Conservation (phyloP, 75 land plant genomes). For the Cupressus sempervirens region DNA sequence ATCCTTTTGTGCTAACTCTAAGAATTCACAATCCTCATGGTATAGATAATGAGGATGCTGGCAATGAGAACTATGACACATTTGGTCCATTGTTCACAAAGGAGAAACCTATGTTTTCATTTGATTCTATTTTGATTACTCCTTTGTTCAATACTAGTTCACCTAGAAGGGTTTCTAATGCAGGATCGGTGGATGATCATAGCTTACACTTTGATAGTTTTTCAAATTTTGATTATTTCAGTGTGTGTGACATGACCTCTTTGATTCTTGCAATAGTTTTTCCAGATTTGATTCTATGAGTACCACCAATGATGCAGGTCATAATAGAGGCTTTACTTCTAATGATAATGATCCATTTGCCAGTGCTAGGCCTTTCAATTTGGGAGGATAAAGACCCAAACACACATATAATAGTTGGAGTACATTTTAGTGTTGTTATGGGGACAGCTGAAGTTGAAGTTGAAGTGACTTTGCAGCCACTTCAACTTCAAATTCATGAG, state of each 20-base stretch:
- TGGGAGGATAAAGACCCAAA: constrained; percentile 45
- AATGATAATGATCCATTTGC: constrained; percentile 82
- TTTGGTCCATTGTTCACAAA: no score
- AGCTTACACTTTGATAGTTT: constrained; percentile 24
- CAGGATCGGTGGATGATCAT: constrained; percentile 26
- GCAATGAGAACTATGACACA: constrained; percentile 13
- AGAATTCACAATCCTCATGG: constrained; percentile 11
- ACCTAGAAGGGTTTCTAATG: constrained; percentile 19
- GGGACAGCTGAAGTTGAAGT: no score
- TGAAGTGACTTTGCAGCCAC: no score
- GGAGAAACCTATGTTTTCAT: constrained; percentile 15
- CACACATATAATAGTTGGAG: no score
- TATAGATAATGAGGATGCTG: constrained; percentile 1
- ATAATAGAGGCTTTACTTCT: constrained; percentile 47
- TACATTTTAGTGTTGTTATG: no score
- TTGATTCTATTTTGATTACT: constrained; percentile 38
- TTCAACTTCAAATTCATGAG: no score
- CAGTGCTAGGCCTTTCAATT: constrained; percentile 65
- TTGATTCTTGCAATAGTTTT: constrained; percentile 23
- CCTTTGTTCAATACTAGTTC: constrained; percentile 24
- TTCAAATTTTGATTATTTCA: constrained; percentile 78
- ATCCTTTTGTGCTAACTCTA: constrained; percentile 20
- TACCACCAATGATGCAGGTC: constrained; percentile 43
- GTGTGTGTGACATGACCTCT: constrained; percentile 28
- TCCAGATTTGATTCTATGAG: constrained; percentile 60